These are phyloP conservation scores for Blastomyces percursus DNA, from an alignment of 2,329 filamentous ascomycete species.

Conservation along the genomic window DNA sequence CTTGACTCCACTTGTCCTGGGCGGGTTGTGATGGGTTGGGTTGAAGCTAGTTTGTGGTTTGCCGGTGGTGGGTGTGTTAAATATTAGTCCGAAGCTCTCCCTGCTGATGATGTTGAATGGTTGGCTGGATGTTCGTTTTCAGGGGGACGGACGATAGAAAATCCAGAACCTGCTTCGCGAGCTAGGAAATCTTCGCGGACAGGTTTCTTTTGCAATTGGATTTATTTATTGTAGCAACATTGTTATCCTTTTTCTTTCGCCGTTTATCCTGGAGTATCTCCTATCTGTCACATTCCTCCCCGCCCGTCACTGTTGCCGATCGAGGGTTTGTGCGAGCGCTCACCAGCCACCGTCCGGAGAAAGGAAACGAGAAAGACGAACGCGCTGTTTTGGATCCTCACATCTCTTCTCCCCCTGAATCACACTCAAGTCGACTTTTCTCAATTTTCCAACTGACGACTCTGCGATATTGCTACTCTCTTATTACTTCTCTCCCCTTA, in stretches of 20 bases:
- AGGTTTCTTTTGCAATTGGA: no score
- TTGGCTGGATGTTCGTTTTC: no score
- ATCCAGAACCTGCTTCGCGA: no score
- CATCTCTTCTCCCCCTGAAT: not conserved
- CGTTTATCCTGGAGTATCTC: not conserved
- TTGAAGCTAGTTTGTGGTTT: no score
- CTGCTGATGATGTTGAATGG: no score
- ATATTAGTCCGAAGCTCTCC: no score
- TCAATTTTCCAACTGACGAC: not conserved
- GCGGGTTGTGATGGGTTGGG: no score
- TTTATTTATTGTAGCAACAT: no score
- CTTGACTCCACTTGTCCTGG: no score
- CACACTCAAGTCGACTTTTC: not conserved
- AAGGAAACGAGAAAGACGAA: not conserved
- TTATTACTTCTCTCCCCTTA: not conserved
- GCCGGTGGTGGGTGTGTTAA: no score
- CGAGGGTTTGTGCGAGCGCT: not conserved
- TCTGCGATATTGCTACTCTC: not conserved
- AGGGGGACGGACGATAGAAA: no score
- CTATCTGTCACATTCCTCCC: not conserved
- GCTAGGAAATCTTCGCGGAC: no score
- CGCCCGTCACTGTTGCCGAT: not conserved
- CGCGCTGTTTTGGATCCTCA: not conserved
- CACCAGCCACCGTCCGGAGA: not conserved
- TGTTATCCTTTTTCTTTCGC: not conserved